Evolutionary conservation across 768 basidiomycete species (phyloP), one percentile per base, ranked within the genome.

Genomic region (Rhizopogon salebrosus): DNA sequence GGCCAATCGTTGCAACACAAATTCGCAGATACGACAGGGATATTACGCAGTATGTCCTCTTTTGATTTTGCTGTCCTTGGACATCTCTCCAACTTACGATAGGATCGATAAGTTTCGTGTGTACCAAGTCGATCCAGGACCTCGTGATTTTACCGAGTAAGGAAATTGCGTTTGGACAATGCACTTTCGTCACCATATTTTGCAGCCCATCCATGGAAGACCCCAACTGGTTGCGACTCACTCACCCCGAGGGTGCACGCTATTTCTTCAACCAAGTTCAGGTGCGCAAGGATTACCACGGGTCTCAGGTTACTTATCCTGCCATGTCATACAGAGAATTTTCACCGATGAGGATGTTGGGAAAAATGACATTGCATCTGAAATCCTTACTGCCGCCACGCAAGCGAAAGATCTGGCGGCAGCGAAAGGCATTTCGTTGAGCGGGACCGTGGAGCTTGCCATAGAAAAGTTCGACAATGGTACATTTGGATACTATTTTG

Each of bases 221-320:
- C 16, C 10, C 20, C 2, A 22, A 31, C 29, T 46, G 43, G 43
- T 46, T 31, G 20, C 43, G 31, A 20, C 27, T 46, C 29, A 62
- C 67, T 6, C 82, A 83, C 60, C 80, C 81, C 0, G 80, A 84
- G 63, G 82, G 82, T 5, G 73, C 72, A 5, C 68, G 75, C 22
- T 84, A 82, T 59, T 84, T 80, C 54, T 75, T 68, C 54, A 68
- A 80, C 48, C 29, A 56, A 40, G 54, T 63, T 8, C 72, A 73
- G 66, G 80, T 79, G 38, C 65, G 42, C 31, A 16, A 34, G 31
- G 29, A 13, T 43, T n/a, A 11, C 8, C 2, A 14, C 14, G 9
- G 10, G 13, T 29, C 4, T 31, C 13, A 18, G 20, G n/a, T 7
- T 6, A 46, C 10, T 36, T 10, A 31, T 31, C n/a, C 10, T 43